These are phyloP conservation scores for Penicillium paxilli DNA, from an alignment of 495 filamentous ascomycete species.

Conservation along the genomic window DNA sequence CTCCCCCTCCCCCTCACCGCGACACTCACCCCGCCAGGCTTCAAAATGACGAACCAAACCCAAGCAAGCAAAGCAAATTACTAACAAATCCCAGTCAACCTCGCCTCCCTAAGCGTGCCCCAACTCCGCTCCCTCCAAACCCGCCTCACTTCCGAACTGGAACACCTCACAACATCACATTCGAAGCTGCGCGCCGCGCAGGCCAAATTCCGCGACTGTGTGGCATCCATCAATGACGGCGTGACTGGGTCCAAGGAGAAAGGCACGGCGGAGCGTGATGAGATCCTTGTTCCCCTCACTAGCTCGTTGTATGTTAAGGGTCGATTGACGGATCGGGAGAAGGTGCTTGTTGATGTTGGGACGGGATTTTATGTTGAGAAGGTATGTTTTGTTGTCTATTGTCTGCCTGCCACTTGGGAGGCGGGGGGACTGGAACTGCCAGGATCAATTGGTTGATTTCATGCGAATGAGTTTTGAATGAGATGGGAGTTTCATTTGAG, in stretches of 20 bases:
- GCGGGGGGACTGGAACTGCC: no score
- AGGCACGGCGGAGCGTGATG: constrained; percentile 37
- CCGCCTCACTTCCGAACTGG: constrained; percentile 91
- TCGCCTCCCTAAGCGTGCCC: constrained; percentile 55
- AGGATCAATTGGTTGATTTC: no score
- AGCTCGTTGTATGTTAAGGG: constrained; percentile 93
- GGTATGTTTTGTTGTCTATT: no score
- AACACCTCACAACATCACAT: constrained; percentile 89
- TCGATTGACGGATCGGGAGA: constrained; percentile 68
- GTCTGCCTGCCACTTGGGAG: no score
- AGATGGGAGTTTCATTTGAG: no score
- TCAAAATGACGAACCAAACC: background rate
- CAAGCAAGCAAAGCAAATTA: background rate
- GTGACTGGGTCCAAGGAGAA: constrained; percentile 43
- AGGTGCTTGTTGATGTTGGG: constrained; percentile 91
- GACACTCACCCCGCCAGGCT: no score
- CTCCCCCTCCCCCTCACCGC: no score
- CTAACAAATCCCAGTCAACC: constrained; percentile 52
- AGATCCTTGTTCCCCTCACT: constrained; percentile 87
- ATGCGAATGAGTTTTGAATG: background rate
- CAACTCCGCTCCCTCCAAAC: constrained; percentile 77
- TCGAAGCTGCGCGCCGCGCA: constrained; percentile 85
- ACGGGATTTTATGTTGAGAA: constrained; percentile 98
- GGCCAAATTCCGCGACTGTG: constrained; percentile 87
- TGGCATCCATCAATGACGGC: constrained; percentile 67